These are phyloP conservation scores for Tremella mesenterica DNA, from an alignment of 768 basidiomycete species.

Conservation along the genomic window DNA sequence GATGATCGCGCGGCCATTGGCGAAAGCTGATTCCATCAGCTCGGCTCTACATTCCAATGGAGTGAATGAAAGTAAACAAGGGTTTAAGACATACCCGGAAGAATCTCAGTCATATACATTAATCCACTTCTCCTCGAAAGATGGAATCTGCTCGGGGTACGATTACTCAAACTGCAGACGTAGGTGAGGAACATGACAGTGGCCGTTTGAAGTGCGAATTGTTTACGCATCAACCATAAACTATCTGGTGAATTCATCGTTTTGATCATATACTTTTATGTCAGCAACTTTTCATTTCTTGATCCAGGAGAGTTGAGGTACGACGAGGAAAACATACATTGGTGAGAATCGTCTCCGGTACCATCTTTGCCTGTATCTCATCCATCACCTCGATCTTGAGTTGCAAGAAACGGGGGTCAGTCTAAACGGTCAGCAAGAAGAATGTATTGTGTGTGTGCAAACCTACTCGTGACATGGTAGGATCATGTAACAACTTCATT, in stretches of 20 bases:
- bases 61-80: too few species aligned
- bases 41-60: slow-evolving; percentile 1
- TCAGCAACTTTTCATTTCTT: slow-evolving; percentile 4
- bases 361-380: slow-evolving; percentile 74
- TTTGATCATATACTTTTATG: slow-evolving; percentile 71
- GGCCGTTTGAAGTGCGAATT: slow-evolving; percentile 84
- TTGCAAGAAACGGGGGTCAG: slow-evolving; percentile 23
- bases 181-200: slow-evolving; percentile 87
- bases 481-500: slow-evolving; percentile 49
- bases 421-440: slow-evolving; percentile 1
- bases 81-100: slow-evolving; percentile 76
- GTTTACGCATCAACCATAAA: slow-evolving; percentile 94
- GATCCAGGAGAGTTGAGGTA: not conserved
- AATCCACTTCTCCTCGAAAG: slow-evolving; percentile 80
- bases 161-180: slow-evolving; percentile 70
- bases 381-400: slow-evolving; percentile 67
- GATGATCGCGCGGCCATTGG: slow-evolving; percentile 53
- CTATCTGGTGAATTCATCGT: slow-evolving; percentile 76
- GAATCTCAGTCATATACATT: slow-evolving; percentile 84
- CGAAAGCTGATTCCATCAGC: slow-evolving; percentile 42
- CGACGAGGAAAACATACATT: slow-evolving; percentile 52
- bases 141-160: slow-evolving; percentile 75
- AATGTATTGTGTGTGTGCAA: not conserved
- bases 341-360: slow-evolving; percentile 77
- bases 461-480: slow-evolving; percentile 25